Conservation (phyloP, 2,329 filamentous ascomycete genomes). For the Fusarium liriodendri region DNA sequence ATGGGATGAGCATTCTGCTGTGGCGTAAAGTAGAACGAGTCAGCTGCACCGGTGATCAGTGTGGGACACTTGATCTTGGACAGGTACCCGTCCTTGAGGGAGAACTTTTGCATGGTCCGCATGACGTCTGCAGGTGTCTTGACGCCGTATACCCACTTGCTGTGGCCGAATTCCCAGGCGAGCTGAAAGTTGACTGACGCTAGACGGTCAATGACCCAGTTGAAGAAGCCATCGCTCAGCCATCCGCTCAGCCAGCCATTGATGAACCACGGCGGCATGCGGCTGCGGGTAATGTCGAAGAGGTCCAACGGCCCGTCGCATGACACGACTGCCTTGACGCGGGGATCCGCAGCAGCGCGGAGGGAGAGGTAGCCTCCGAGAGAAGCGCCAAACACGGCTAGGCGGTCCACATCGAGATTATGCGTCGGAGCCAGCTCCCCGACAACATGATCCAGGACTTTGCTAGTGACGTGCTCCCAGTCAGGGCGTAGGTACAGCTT, state of each 20-base stretch:
- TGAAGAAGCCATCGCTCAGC: conserved; percentile 40
- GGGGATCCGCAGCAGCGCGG: conserved; percentile 53
- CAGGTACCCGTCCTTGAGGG: conserved; percentile 34
- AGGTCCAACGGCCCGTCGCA: conserved; percentile 44
- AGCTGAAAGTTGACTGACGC: conserved; percentile 42
- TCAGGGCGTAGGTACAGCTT: conserved; percentile 49
- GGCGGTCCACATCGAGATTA: conserved; percentile 49
- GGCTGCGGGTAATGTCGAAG: conserved; percentile 41
- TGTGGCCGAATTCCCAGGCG: conserved; percentile 45
- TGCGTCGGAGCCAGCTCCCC: conserved; percentile 31
- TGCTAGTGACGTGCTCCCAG: conserved; percentile 50
- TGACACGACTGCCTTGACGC: conserved; percentile 57
- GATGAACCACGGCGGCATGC: conserved; percentile 42
- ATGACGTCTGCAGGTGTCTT: conserved; percentile 42
- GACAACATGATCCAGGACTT: conserved; percentile 48
- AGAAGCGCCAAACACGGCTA: conserved; percentile 53
- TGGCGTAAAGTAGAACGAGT: not conserved
- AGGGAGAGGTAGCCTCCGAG: conserved; percentile 61
- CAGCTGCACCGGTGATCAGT: conserved; percentile 41
- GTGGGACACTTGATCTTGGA: conserved; percentile 42
- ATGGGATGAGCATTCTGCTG: not conserved
- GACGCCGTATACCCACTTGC: conserved; percentile 40
- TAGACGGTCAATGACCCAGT: conserved; percentile 36
- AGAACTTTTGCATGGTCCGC: conserved; percentile 32
- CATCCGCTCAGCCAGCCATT: conserved; percentile 32